A percentile compares a stretch with the other conserved stretches of the same genome.
Conservation (phyloP, 1,139 yeast genomes). For the Hemisphaericaspora xylofermentans region DNA sequence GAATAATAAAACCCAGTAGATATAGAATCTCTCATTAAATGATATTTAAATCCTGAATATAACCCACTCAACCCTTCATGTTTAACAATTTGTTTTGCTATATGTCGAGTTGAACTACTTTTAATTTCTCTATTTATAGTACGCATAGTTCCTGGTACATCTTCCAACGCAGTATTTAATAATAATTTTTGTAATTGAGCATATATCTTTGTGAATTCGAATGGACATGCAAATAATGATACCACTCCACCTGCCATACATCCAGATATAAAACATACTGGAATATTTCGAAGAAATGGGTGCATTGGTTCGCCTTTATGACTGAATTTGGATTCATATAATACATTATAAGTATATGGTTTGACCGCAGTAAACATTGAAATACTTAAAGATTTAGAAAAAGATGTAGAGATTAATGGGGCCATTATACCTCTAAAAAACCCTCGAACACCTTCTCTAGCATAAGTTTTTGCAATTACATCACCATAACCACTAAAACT, state of each 20-base stretch:
- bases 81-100: slow-evolving; percentile 52
- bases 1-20: slow-evolving; percentile 76
- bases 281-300: slow-evolving; percentile 55
- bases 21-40: slow-evolving; percentile 63
- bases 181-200: slow-evolving; percentile 66
- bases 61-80: slow-evolving; percentile 63
- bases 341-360: slow-evolving; percentile 41
- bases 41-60: slow-evolving; percentile 72
- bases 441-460: slow-evolving; percentile 65
- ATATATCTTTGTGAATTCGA: slow-evolving; percentile 79
- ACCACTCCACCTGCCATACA: slow-evolving; percentile 64
- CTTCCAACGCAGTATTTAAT: slow-evolving; percentile 23
- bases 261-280: slow-evolving; percentile 68
- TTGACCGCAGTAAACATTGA: slow-evolving; percentile 60
- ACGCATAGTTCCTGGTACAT: slow-evolving; percentile 15
- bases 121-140: slow-evolving; percentile 13
- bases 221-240: slow-evolving; percentile 75
- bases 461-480: slow-evolving; percentile 58
- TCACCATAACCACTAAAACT: slow-evolving; percentile 56
- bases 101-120: slow-evolving; percentile 27
- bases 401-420: slow-evolving; percentile 65
- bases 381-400: slow-evolving; percentile 66
- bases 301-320: slow-evolving; percentile 18
- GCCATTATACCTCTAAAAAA: slow-evolving; percentile 77
- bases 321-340: slow-evolving; percentile 21